Evolutionary conservation across 257 asterid species (phyloP).

Genomic region (Primulina tabacum): DNA sequence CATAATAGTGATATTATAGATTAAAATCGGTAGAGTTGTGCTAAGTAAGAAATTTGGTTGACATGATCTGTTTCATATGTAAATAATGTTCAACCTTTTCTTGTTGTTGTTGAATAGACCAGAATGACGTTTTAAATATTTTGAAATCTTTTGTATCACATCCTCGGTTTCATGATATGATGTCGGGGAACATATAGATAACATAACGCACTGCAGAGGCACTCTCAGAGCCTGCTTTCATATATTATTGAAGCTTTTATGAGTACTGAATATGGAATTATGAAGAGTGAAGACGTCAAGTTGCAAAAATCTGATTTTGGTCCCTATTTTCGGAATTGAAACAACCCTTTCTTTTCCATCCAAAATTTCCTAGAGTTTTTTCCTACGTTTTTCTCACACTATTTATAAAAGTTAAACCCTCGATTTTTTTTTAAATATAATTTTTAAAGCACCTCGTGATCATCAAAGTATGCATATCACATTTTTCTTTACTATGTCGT

Average conservation of each 20-base stretch:
- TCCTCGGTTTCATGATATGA: no score
- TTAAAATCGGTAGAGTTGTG: constrained; percentile 6
- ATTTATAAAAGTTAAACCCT: no score
- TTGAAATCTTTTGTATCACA: no score
- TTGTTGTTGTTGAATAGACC: neutral
- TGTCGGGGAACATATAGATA: neutral
- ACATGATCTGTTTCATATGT: constrained; percentile 13
- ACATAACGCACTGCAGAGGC: neutral
- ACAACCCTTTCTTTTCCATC: constrained; percentile 25
- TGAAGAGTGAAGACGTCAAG: neutral
- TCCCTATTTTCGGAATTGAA: constrained; percentile 20
- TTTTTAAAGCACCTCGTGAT: neutral
- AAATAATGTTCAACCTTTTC: constrained; percentile 1
- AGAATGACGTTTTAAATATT: neutral
- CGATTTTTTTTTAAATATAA: no score
- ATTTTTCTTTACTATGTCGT: neutral
- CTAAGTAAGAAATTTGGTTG: neutral
- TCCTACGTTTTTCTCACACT: no score
- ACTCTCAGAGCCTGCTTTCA: neutral
- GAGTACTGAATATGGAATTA: neutral
- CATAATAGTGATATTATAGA: constrained; percentile 12
- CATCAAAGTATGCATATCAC: neutral
- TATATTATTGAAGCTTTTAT: neutral
- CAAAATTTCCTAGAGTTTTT: constrained; percentile 22
- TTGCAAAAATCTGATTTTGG: constrained; percentile 23